Conservation (phyloP, 148 eudicot genomes). For the Rhododendron henanense region DNA sequence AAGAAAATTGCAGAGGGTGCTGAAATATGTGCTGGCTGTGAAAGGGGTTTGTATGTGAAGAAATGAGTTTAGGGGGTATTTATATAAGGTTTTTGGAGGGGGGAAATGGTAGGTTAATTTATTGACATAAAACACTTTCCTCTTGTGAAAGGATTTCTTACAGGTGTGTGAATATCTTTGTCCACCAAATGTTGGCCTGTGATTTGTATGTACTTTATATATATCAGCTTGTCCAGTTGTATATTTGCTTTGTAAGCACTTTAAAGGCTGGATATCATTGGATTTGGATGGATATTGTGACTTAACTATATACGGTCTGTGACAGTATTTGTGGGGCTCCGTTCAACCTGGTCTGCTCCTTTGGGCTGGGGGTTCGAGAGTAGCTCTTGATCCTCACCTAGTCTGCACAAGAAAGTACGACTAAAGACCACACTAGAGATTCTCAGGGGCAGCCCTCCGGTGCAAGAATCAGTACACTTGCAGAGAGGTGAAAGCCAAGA, state of each 20-base stretch:
- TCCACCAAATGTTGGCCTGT: not conserved
- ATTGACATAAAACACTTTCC: not conserved
- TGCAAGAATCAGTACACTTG: too few relatives aligned
- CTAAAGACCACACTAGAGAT: too few relatives aligned
- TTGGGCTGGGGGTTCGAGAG: too few relatives aligned
- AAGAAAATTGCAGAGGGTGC: not conserved
- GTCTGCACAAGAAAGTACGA: too few relatives aligned
- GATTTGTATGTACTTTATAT: not conserved
- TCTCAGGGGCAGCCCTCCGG: too few relatives aligned
- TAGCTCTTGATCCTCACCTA: too few relatives aligned
- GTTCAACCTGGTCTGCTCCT: too few relatives aligned
- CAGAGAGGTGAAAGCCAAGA: too few relatives aligned
- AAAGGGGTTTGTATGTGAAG: not conserved
- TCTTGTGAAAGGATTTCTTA: not conserved
- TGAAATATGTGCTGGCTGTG: not conserved
- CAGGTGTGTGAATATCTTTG: not conserved
- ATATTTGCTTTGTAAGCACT: not conserved
- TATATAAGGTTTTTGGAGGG: not conserved
- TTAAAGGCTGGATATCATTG: not conserved
- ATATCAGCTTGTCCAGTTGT: not conserved
- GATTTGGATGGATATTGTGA: not conserved
- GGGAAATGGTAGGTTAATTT: not conserved
- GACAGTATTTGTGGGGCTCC: not conserved
- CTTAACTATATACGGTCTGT: not conserved
- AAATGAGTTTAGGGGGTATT: not conserved